These are phyloP conservation scores for Xylaria castorea DNA, from an alignment of 495 filamentous ascomycete genomes.

Conservation along the genomic window DNA sequence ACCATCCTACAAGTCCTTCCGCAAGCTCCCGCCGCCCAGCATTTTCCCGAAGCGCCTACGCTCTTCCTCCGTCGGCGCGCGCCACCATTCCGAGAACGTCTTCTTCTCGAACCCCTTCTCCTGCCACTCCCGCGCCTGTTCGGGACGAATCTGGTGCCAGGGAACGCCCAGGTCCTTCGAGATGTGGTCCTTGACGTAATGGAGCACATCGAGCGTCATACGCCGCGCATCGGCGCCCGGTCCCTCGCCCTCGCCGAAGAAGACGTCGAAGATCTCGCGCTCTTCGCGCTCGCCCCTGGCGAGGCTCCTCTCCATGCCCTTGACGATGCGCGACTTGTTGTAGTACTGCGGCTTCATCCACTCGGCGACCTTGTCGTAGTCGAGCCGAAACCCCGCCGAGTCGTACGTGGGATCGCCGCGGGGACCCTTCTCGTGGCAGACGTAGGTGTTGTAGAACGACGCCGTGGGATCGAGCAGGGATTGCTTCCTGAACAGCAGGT, in stretches of 20 bases:
- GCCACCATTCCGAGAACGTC: slow-evolving; percentile 39
- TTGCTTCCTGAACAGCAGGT: not conserved
- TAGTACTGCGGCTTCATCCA: slow-evolving; percentile 32
- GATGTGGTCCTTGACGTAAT: slow-evolving; percentile 40
- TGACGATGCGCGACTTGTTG: slow-evolving; percentile 25
- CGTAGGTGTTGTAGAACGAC: slow-evolving; percentile 26
- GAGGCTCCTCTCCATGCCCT: slow-evolving; percentile 27
- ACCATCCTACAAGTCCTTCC: slow-evolving; percentile 26
- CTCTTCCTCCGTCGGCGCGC: slow-evolving; percentile 30
- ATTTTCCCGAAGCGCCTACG: slow-evolving; percentile 28
- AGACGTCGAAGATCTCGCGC: slow-evolving; percentile 11
- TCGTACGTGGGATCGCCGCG: slow-evolving; percentile 44
- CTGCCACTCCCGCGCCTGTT: slow-evolving; percentile 41
- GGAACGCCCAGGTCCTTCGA: slow-evolving; percentile 45
- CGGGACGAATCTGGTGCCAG: slow-evolving; percentile 41
- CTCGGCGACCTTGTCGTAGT: slow-evolving; percentile 38
- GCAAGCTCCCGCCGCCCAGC: slow-evolving; percentile 20
- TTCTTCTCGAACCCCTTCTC: slow-evolving; percentile 41
- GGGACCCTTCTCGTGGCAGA: slow-evolving; percentile 35
- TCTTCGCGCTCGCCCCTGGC: slow-evolving; percentile 13
- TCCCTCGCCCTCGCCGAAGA: slow-evolving; percentile 24
- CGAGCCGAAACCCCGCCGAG: slow-evolving; percentile 41
- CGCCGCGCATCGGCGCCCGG: not conserved
- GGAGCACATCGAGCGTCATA: not conserved
- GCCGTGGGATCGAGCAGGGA: slow-evolving; percentile 23